These are phyloP conservation scores for Sphagnum fallax DNA, from an alignment of 228 moss, liverwort and hornwort genomes.

Conservation along the genomic window DNA sequence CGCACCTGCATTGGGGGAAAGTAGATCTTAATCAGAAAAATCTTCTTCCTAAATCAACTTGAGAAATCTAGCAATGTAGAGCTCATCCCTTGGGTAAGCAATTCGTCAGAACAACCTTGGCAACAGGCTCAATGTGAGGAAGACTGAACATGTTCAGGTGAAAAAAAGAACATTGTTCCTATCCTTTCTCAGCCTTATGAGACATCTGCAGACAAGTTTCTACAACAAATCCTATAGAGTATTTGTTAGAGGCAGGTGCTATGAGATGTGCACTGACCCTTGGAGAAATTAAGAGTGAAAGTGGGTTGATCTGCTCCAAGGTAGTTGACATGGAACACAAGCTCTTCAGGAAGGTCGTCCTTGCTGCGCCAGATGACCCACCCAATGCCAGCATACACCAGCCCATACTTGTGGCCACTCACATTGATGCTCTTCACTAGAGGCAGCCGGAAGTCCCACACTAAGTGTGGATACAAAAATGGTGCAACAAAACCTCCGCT, in stretches of 20 bases:
- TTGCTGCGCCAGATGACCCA: slow-evolving; percentile 51
- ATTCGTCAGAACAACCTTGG: no score
- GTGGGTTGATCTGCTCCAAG: slow-evolving; percentile 56
- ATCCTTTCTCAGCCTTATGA: no score
- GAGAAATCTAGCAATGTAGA: no score
- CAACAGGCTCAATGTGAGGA: no score
- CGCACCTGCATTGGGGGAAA: slow-evolving; percentile 46
- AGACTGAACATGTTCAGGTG: no score
- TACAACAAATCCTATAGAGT: no score
- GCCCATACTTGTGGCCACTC: slow-evolving; percentile 93
- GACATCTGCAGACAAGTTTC: no score
- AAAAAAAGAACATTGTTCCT: no score
- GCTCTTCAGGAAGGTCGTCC: slow-evolving; percentile 39
- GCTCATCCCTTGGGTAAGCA: no score
- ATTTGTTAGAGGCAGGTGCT: no score
- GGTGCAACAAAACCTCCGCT: slow-evolving; percentile 70
- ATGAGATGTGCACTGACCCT: slow-evolving; percentile 14
- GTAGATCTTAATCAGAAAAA: background rate
- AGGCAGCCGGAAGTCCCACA: slow-evolving; percentile 51
- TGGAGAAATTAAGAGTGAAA: slow-evolving; percentile 57
- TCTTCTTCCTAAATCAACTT: no score
- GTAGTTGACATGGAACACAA: slow-evolving; percentile 54
- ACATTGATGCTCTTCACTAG: slow-evolving; percentile 93
- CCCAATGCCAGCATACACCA: slow-evolving; percentile 55
- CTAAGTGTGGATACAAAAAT: slow-evolving; percentile 46